These are phyloP conservation scores for Eucalyptus coolabah DNA, from an alignment of 345 rosid genomes.

Conservation along the genomic window DNA sequence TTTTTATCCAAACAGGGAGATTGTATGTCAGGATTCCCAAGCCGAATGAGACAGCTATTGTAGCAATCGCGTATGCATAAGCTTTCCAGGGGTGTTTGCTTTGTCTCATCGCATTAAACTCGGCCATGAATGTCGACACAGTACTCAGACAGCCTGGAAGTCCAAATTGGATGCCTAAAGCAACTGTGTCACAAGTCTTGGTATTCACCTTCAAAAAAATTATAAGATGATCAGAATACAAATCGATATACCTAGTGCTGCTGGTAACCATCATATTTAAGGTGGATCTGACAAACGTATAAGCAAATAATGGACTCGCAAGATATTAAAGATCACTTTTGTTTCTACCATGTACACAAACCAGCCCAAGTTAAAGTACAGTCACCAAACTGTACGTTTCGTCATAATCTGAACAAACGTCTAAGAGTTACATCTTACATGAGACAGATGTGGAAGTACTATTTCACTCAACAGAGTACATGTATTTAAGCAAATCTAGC, in stretches of 20 bases:
- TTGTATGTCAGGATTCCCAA: constrained; percentile 44
- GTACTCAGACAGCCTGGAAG: constrained; percentile 80
- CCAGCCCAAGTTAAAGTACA: background rate
- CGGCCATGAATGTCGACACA: constrained; percentile 80
- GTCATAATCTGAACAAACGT: background rate
- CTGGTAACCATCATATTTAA: background rate
- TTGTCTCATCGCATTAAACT: constrained; percentile 82
- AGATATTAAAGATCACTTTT: background rate
- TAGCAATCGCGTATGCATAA: constrained; percentile 40
- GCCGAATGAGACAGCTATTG: constrained; percentile 32
- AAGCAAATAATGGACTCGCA: background rate
- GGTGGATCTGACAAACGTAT: background rate
- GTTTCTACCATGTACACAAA: background rate
- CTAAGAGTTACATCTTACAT: background rate
- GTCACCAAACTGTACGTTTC: background rate
- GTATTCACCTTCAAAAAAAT: constrained; percentile 34
- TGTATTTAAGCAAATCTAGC: background rate
- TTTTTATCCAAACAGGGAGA: constrained; percentile 46
- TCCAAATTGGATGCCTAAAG: constrained; percentile 59
- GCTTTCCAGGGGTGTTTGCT: constrained; percentile 66
- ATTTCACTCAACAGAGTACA: background rate
- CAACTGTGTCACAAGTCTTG: constrained; percentile 29
- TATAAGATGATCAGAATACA: background rate
- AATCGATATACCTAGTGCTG: background rate
- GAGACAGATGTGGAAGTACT: background rate